phyloP scores from a whole-genome alignment of 202 grass and related monocot species.

The Eragrostis tef region DNA sequence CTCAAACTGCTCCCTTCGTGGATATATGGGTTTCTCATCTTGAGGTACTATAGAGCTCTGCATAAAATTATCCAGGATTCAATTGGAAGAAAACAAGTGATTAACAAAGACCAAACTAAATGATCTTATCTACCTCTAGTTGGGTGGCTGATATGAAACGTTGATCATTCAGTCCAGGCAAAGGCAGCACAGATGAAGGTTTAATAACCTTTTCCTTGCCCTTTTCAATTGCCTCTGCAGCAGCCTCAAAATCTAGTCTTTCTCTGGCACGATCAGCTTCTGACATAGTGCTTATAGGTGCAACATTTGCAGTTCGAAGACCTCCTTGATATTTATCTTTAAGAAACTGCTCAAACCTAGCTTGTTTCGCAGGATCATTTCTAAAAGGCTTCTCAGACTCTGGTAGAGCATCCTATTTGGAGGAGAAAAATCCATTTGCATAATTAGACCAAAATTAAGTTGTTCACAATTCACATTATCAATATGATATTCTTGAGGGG shows the following conservation, averaged over 20 bases:
- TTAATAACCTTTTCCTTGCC: conserved; percentile 50
- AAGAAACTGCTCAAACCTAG: conserved; percentile 89
- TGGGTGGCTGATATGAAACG: conserved; percentile 70
- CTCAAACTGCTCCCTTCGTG: conserved; percentile 75
- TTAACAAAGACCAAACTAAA: conserved; percentile 27
- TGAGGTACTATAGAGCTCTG: conserved; percentile 47
- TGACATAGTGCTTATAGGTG: conserved; percentile 58
- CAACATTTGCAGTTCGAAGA: conserved; percentile 61
- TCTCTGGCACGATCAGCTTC: conserved; percentile 82
- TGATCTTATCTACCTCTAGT: conserved; percentile 55
- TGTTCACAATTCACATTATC: conserved; percentile 31
- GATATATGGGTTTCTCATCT: conserved; percentile 64
- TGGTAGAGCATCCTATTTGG: conserved; percentile 59
- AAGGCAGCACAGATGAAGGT: conserved; percentile 52
- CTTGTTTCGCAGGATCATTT: conserved; percentile 81
- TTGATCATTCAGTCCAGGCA: conserved; percentile 61
- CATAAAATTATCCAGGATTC: conserved; percentile 40
- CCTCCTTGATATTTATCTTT: conserved; percentile 88
- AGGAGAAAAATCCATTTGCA: conserved; percentile 43
- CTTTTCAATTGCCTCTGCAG: conserved; percentile 86
- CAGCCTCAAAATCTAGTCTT: conserved; percentile 92
- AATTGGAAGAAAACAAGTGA: conserved; percentile 43
- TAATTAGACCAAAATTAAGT: conserved; percentile 33
- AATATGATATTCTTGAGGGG: background rate
- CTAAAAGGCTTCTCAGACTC: conserved; percentile 78